phyloP scores from a whole-genome alignment of 306 rosid genomes.

The Comarum palustre region DNA sequence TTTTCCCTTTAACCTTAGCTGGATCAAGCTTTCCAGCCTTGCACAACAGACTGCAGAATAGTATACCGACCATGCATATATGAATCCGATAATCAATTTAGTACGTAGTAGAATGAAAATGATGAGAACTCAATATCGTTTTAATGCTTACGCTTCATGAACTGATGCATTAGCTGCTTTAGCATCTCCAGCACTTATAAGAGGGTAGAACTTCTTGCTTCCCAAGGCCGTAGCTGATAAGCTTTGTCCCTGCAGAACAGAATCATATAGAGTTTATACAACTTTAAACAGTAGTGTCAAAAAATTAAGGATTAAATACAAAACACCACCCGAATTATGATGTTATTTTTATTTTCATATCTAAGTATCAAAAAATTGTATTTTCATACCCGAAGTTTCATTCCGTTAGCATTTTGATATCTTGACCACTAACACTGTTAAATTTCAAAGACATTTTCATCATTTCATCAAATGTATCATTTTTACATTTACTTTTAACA shows the following conservation, averaged over 20 bases:
- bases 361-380: no score
- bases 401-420: no score
- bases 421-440: no score
- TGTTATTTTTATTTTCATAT: no score
- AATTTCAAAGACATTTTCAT: no score
- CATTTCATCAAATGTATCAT: no score
- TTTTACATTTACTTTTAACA: no score
- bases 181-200: conserved; percentile 54
- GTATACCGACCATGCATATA: background rate
- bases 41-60: conserved; percentile 55
- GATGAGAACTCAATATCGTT: background rate
- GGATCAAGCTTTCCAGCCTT: conserved; percentile 75
- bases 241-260: conserved; percentile 66
- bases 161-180: conserved; percentile 50
- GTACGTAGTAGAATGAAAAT: background rate
- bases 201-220: conserved; percentile 42
- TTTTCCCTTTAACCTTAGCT: conserved; percentile 73
- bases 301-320: no score
- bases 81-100: background rate
- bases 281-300: conserved; percentile 1
- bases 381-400: no score
- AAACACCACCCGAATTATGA: no score
- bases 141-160: conserved; percentile 62
- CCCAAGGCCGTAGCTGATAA: conserved; percentile 47
- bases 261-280: conserved; percentile 3